A percentile compares a stretch with the other conserved stretches of the same genome.
Conservation (phyloP, 1,284 basidiomycete species). For the Ganoderma leucocontextum region DNA sequence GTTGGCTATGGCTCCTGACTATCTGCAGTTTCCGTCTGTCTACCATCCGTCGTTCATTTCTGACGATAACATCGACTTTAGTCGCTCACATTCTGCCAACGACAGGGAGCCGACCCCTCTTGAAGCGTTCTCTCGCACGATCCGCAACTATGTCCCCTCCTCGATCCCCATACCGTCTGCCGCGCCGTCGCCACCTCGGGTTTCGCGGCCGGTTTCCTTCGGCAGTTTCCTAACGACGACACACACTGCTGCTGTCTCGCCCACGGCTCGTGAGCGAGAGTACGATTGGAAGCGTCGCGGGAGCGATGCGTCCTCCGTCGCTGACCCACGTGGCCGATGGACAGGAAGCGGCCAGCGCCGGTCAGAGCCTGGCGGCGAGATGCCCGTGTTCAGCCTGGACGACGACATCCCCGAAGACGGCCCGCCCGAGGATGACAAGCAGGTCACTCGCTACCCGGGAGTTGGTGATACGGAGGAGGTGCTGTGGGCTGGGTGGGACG, state of each 20-base stretch:
- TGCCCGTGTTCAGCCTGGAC: slow-evolving; percentile 41
- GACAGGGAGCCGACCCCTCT: slow-evolving; percentile 56
- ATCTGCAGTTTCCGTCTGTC: slow-evolving; percentile 12
- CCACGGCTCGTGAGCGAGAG: slow-evolving; percentile 16
- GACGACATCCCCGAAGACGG: slow-evolving; percentile 39
- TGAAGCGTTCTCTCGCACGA: slow-evolving; percentile 57
- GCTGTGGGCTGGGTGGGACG: slow-evolving; percentile 46
- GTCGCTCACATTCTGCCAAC: slow-evolving; percentile 20
- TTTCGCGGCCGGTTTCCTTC: slow-evolving; percentile 58
- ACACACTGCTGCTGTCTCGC: slow-evolving; percentile 13
- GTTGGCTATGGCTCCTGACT: slow-evolving; percentile 17
- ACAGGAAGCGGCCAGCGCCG: slow-evolving; percentile 10
- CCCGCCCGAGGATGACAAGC: slow-evolving; percentile 19
- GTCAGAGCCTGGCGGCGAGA: slow-evolving; percentile 25
- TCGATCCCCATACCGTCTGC: slow-evolving; percentile 58
- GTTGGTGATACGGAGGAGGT: slow-evolving; percentile 41
- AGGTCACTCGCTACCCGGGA: slow-evolving; percentile 40
- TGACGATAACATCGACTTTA: slow-evolving; percentile 16
- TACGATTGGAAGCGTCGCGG: slow-evolving; percentile 31
- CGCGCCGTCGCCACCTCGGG: slow-evolving; percentile 55
- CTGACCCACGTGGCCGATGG: slow-evolving; percentile 28
- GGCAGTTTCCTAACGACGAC: slow-evolving; percentile 48
- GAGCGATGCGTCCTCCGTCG: slow-evolving; percentile 30
- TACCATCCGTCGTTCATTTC: slow-evolving; percentile 14
- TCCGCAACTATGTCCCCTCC: slow-evolving; percentile 61